Evolutionary conservation across 352 stramenopile species (phyloP), one percentile per base, ranked within the genome.

Genomic region (Globisporangium middletonii): DNA sequence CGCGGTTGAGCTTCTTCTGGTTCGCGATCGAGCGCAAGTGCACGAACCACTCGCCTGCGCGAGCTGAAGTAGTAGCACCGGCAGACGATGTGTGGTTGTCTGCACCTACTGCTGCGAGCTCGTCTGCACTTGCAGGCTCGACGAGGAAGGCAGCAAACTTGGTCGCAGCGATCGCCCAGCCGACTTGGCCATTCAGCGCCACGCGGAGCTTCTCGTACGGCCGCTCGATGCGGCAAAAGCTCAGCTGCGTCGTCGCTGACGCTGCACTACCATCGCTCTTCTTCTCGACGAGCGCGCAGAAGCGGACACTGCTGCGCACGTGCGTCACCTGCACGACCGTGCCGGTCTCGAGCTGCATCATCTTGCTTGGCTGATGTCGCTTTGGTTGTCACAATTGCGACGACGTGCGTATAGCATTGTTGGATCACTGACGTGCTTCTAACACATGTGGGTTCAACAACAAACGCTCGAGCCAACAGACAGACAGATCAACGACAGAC

Each of bases 201-300:
- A 91, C 74, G n/a, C 82, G 81, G 27, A 93, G 70, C 65, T 88
- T 89, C 66, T 91, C 80, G 60, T 88, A 91, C 30, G 80, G 83
- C 16, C 72, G 71, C 50, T 88, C 70, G 28, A 89, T 50, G 43
- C 73, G 73, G 45, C 79, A 85, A 5, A 93, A 67, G 37, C 73
- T 83, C 61, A 86, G 60, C n/a, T 65, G 62, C 50, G 68, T 60
- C 18, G 5, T 16, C 9, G 27, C 50, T 30, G 23, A 28, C 1
- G 26, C 37, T 51, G 59, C 41, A 4, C 45, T 13, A 37, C 51
- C 55, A 15, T 79, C 75, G 30, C 59, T 53, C 43, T 66, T 71
- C 49, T 63, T 72, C 51, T 88, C 78, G 13, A 87, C 50, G 12
- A 89, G 62, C 55, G 78, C 73, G 13, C 62, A 68, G 43, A 91